Conservation (phyloP, 345 rosid species). For the Conringia planisiliqua region DNA sequence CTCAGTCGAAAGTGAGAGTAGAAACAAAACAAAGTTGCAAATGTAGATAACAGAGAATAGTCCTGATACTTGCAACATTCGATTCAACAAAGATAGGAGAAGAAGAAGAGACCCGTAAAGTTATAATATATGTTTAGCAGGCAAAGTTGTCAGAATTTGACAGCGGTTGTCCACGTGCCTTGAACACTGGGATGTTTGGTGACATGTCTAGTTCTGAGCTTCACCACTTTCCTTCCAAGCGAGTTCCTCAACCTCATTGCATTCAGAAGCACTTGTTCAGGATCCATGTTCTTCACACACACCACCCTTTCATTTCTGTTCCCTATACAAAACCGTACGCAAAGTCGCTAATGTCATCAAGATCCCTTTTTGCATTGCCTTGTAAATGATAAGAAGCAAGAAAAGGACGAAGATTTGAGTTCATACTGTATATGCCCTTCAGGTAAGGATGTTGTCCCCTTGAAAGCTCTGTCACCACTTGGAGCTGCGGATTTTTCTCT, state of each 20-base stretch:
- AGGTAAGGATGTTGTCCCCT: conserved; percentile 84
- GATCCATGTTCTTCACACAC: conserved; percentile 78
- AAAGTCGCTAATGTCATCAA: not conserved
- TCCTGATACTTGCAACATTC: not conserved
- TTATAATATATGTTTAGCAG: not conserved
- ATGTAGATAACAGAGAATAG: not conserved
- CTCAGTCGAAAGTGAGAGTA: not conserved
- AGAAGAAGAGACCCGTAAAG: not conserved
- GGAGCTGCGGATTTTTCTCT: conserved; percentile 73
- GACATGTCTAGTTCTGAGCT: conserved; percentile 71
- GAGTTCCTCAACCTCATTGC: conserved; percentile 77
- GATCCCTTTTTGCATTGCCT: not conserved
- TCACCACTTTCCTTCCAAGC: conserved; percentile 76
- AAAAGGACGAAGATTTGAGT: not conserved
- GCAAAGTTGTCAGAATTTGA: conserved; percentile 41
- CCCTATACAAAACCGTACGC: conserved; percentile 47
- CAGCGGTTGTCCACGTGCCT: conserved; percentile 81
- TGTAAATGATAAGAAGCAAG: not conserved
- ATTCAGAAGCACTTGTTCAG: conserved; percentile 56
- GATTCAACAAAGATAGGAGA: not conserved
- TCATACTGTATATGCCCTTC: conserved; percentile 79
- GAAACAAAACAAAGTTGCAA: not conserved
- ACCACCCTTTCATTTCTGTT: conserved; percentile 76
- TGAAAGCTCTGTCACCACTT: conserved; percentile 64
- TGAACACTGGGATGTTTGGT: conserved; percentile 83